Evolutionary conservation across 2,329 filamentous ascomycete species (phyloP).

Genomic region (Arthrobotrys sphaeroides): DNA sequence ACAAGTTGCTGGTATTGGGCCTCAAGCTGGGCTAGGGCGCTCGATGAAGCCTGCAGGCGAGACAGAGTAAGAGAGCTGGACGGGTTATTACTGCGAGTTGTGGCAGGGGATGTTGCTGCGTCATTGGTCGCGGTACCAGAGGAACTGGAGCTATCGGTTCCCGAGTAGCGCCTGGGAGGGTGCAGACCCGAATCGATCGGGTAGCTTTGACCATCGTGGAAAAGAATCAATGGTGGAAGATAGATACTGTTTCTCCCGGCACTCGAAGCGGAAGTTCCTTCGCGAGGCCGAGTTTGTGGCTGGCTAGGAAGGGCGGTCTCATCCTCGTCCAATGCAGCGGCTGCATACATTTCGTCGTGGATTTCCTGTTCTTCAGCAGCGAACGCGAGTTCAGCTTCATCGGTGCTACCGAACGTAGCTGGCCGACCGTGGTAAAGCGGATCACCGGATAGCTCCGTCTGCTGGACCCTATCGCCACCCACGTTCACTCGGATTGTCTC

Average conservation of each 20-base stretch:
- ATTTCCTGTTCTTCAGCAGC: slow-evolving; percentile 49
- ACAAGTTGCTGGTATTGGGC: slow-evolving; percentile 53
- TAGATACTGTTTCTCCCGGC: slow-evolving; percentile 37
- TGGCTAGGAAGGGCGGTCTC: slow-evolving; percentile 51
- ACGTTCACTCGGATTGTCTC: slow-evolving; percentile 75
- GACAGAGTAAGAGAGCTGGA: slow-evolving; percentile 48
- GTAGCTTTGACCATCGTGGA: slow-evolving; percentile 38
- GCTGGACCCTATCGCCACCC: slow-evolving; percentile 63
- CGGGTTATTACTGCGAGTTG: slow-evolving; percentile 28
- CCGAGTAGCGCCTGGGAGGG: slow-evolving; percentile 31
- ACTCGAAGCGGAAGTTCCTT: slow-evolving; percentile 46
- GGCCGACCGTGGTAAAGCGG: slow-evolving; percentile 44
- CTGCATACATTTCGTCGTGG: slow-evolving; percentile 52
- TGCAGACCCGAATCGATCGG: slow-evolving; percentile 18
- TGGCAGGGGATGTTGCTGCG: slow-evolving; percentile 26
- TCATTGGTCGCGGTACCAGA: slow-evolving; percentile 18
- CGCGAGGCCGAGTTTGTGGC: slow-evolving; percentile 37
- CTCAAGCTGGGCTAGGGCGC: slow-evolving; percentile 42
- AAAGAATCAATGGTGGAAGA: slow-evolving; percentile 40
- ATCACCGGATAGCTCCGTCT: slow-evolving; percentile 55
- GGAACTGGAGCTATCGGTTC: slow-evolving; percentile 7
- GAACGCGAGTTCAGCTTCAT: slow-evolving; percentile 44
- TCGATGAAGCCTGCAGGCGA: slow-evolving; percentile 48
- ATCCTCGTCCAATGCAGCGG: slow-evolving; percentile 45
- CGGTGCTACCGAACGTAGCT: slow-evolving; percentile 48